These are phyloP conservation scores for Komagataella mondaviorum DNA, from an alignment of 805 yeast genomes.

Conservation along the genomic window DNA sequence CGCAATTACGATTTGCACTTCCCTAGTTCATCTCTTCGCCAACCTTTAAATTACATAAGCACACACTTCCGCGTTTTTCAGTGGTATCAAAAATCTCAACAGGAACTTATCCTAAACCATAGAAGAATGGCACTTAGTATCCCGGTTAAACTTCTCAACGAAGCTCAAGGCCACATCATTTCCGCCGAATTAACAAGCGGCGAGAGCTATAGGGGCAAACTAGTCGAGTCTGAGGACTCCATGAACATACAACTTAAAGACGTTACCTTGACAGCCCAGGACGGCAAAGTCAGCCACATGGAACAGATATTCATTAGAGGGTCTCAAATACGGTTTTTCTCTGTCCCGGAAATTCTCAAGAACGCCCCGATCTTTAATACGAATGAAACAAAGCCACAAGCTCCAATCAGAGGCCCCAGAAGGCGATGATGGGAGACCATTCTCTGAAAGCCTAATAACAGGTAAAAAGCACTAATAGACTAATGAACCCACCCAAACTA, in stretches of 20 bases:
- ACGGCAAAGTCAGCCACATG: slow-evolving; percentile 64
- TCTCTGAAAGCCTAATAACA: background rate
- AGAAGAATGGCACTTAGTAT: slow-evolving; percentile 48
- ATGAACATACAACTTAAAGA: slow-evolving; percentile 86
- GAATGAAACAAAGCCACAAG: slow-evolving; percentile 43
- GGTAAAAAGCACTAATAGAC: background rate
- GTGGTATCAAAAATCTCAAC: background rate
- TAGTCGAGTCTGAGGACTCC: slow-evolving; percentile 77
- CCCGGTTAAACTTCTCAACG: slow-evolving; percentile 78
- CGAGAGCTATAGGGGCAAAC: slow-evolving; percentile 76
- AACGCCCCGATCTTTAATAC: slow-evolving; percentile 81
- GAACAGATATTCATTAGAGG: slow-evolving; percentile 88
- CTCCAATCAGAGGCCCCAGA: slow-evolving; percentile 55
- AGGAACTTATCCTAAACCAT: background rate
- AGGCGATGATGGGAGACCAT: slow-evolving; percentile 13
- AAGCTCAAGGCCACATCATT: slow-evolving; percentile 81
- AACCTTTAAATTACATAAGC: background rate
- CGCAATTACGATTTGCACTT: too few relatives aligned
- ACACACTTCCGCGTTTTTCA: background rate
- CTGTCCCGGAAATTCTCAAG: slow-evolving; percentile 77
- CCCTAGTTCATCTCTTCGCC: background rate
- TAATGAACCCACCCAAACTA: background rate
- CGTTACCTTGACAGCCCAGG: slow-evolving; percentile 63
- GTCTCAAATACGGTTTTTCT: slow-evolving; percentile 71
- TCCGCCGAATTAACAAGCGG: slow-evolving; percentile 79